phyloP scores from a whole-genome alignment of 129 eudicot species.

The Deinandra increscens region DNA sequence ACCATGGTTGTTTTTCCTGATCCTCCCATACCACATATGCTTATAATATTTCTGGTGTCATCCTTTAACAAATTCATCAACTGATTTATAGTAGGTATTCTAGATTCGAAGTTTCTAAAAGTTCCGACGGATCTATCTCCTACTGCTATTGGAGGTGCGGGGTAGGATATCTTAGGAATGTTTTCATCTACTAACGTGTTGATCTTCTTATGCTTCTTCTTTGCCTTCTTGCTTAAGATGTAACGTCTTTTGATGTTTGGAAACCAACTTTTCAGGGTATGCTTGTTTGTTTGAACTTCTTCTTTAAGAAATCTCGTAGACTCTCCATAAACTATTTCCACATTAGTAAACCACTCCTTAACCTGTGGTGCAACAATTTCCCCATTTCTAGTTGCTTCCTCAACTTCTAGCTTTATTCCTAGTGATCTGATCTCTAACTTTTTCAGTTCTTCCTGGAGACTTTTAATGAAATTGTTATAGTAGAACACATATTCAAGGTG shows the following conservation, averaged over 20 bases:
- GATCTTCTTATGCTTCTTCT: slow-evolving; percentile 21
- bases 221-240: slow-evolving; percentile 34
- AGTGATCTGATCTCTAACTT: slow-evolving; percentile 15
- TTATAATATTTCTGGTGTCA: slow-evolving; percentile 27
- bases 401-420: slow-evolving; percentile 21
- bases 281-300: slow-evolving; percentile 23
- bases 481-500: slow-evolving; percentile 35
- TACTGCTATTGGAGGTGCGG: slow-evolving; percentile 27
- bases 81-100: slow-evolving; percentile 28
- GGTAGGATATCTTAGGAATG: slow-evolving; percentile 8
- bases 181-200: background rate
- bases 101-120: slow-evolving; percentile 38
- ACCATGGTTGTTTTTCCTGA: slow-evolving; percentile 39
- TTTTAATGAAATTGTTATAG: slow-evolving; percentile 18
- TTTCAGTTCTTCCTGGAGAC: slow-evolving; percentile 24
- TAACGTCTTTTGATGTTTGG: slow-evolving; percentile 32
- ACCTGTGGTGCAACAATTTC: slow-evolving; percentile 33
- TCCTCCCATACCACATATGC: slow-evolving; percentile 40
- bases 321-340: slow-evolving; percentile 4
- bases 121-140: slow-evolving; percentile 25
- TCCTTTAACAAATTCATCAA: slow-evolving; percentile 32
- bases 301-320: slow-evolving; percentile 14
- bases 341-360: slow-evolving; percentile 18
- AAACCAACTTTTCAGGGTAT: slow-evolving; percentile 16
- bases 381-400: slow-evolving; percentile 34